Evolutionary conservation across 805 yeast species (phyloP).

Genomic region (Spathaspora arborariae): DNA sequence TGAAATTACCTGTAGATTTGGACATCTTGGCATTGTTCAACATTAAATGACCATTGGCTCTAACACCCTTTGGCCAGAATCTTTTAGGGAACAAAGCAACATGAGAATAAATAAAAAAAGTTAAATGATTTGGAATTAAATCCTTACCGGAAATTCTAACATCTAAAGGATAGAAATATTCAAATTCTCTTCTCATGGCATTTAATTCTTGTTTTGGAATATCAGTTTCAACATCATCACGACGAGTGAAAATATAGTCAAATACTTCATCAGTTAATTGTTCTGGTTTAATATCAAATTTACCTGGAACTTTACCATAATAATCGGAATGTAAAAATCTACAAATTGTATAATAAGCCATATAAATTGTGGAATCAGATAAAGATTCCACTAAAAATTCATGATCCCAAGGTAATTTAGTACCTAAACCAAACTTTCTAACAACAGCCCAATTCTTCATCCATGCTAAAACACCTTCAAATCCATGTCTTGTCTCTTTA

Average conservation of each 20-base stretch:
- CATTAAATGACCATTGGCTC: slow-evolving; percentile 93
- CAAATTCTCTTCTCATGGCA: slow-evolving; percentile 86
- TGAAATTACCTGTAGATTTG: slow-evolving; percentile 94
- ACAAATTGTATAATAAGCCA: slow-evolving; percentile 87
- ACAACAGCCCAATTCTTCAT: slow-evolving; percentile 97
- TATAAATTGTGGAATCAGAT: slow-evolving; percentile 94
- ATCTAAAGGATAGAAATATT: slow-evolving; percentile 94
- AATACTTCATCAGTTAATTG: slow-evolving; percentile 91
- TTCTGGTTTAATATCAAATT: slow-evolving; percentile 69
- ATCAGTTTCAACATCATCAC: slow-evolving; percentile 51
- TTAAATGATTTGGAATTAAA: slow-evolving; percentile 93
- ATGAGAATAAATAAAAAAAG: slow-evolving; percentile 90
- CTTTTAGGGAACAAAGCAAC: slow-evolving; percentile 88
- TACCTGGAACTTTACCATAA: slow-evolving; percentile 75
- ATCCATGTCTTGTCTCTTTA: slow-evolving; percentile 83
- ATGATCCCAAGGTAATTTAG: slow-evolving; percentile 95
- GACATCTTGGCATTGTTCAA: slow-evolving; percentile 97
- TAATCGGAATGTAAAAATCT: slow-evolving; percentile 84
- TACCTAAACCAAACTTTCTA: slow-evolving; percentile 94
- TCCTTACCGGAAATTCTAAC: slow-evolving; percentile 93
- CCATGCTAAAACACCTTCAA: slow-evolving; percentile 94
- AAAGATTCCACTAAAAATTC: slow-evolving; percentile 89
- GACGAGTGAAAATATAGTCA: slow-evolving; percentile 81
- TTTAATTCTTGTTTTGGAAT: slow-evolving; percentile 68
- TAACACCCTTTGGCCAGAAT: slow-evolving; percentile 91